Percentiles rank a stretch among this genome's conserved stretches.
Evolutionary conservation across 2,329 filamentous ascomycete species (phyloP).

Genomic region (Chrysoporthe cubensis): DNA sequence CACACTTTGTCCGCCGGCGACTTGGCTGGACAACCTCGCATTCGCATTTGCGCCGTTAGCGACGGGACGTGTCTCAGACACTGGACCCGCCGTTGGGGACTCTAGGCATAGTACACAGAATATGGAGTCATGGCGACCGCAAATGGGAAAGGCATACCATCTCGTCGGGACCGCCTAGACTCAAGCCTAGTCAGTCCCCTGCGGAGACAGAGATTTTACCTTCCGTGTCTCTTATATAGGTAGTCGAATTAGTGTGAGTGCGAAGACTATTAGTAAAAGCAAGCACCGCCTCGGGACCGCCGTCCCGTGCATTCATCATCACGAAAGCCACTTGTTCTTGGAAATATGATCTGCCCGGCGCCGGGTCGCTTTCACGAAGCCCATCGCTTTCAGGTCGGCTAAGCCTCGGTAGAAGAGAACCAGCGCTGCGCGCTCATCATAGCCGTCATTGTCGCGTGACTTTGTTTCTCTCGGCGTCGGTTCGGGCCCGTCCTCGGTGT

Average conservation of each 20-base stretch:
- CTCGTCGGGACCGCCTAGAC: conserved; percentile 6
- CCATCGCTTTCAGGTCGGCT: conserved; percentile 82
- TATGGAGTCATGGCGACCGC: conserved; percentile 7
- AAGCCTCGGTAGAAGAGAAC: conserved; percentile 83
- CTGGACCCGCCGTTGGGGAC: neutral
- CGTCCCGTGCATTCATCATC: conserved; percentile 15
- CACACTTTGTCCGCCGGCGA: conserved; percentile 5
- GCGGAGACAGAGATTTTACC: neutral
- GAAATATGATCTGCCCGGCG: conserved; percentile 92
- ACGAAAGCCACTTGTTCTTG: conserved; percentile 79
- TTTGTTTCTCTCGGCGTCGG: conserved; percentile 37
- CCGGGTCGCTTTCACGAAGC: conserved; percentile 85
- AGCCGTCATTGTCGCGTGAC: conserved; percentile 38
- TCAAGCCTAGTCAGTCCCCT: neutral
- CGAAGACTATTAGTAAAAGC: conserved; percentile 17
- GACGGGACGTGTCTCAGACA: conserved; percentile 12
- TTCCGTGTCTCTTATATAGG: neutral
- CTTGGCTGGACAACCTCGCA: neutral
- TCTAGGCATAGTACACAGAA: neutral
- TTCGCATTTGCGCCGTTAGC: too few species aligned
- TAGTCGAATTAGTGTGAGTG: conserved; percentile 14
- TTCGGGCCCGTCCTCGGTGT: conserved; percentile 44
- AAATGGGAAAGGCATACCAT: conserved; percentile 11
- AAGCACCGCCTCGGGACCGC: conserved; percentile 6
- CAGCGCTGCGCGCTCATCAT: conserved; percentile 61